Percentiles rank a stretch among this genome's conserved stretches.
phyloP scores from a whole-genome alignment of 768 basidiomycete genomes.

The Flagelloscypha sp. region DNA sequence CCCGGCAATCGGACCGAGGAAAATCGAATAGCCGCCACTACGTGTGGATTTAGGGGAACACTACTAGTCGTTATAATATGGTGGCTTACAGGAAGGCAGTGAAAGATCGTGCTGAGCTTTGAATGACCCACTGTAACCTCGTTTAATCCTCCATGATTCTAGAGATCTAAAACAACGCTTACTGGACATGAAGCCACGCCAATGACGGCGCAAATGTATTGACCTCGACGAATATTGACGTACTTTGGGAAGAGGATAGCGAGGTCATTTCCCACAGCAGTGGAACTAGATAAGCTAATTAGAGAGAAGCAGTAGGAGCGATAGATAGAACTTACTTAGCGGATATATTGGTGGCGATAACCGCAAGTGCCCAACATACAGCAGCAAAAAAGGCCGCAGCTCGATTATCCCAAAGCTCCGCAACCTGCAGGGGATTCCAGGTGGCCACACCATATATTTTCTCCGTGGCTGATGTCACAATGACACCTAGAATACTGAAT shows the following conservation, averaged over 20 bases:
- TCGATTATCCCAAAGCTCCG: conserved; percentile 56
- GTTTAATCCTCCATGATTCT: too few species aligned
- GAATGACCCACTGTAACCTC: conserved; percentile 64
- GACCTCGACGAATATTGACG: conserved; percentile 55
- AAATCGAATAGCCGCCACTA: conserved; percentile 46
- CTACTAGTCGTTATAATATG: neutral
- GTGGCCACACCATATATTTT: conserved; percentile 39
- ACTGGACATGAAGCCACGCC: conserved; percentile 53
- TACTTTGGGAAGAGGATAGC: conserved; percentile 48
- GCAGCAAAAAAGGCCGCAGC: conserved; percentile 57
- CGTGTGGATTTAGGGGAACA: neutral
- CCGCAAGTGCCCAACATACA: conserved; percentile 12
- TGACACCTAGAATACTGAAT: conserved; percentile 41
- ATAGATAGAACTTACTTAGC: conserved; percentile 8
- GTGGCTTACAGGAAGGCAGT: conserved; percentile 47
- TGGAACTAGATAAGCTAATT: too few species aligned
- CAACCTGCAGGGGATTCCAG: conserved; percentile 27
- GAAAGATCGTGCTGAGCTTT: conserved; percentile 40
- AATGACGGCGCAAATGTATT: conserved; percentile 48
- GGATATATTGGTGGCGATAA: conserved; percentile 10
- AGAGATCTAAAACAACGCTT: too few species aligned
- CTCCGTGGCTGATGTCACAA: conserved; percentile 51
- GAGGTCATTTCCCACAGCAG: conserved; percentile 55
- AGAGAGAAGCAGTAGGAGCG: too few species aligned
- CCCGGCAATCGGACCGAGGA: conserved; percentile 56